A percentile compares a stretch with the other conserved stretches of the same genome.
These are phyloP conservation scores for Hypoxylon sp. DNA, from an alignment of 2,329 filamentous ascomycete genomes.

Conservation along the genomic window DNA sequence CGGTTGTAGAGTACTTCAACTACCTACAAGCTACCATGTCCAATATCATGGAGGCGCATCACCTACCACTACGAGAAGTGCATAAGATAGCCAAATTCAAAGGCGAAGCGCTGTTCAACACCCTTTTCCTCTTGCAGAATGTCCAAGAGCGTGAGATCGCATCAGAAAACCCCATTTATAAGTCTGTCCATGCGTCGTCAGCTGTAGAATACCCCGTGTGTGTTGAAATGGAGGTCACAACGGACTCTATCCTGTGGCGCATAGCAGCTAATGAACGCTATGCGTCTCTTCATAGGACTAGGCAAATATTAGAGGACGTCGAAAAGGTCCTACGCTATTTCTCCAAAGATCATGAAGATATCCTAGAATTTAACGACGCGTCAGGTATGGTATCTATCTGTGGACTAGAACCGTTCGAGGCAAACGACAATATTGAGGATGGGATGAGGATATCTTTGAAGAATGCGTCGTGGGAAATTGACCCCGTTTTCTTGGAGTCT, in stretches of 20 bases:
- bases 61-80: conserved; percentile 81
- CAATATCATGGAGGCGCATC: conserved; percentile 78
- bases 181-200: conserved; percentile 74
- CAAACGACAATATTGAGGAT: conserved; percentile 13
- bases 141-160: conserved; percentile 25
- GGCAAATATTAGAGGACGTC: conserved; percentile 69
- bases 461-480: background rate
- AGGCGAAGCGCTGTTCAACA: conserved; percentile 64
- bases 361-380: conserved; percentile 67
- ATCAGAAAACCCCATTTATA: conserved; percentile 63
- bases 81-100: conserved; percentile 64
- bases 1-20: conserved; percentile 72
- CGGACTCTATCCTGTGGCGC: conserved; percentile 74
- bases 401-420: conserved; percentile 66
- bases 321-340: conserved; percentile 73
- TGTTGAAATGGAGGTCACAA: conserved; percentile 80
- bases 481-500: conserved; percentile 57
- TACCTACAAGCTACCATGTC: conserved; percentile 81
- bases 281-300: conserved; percentile 62
- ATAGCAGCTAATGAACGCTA: conserved; percentile 76
- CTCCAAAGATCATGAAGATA: conserved; percentile 63
- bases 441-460: background rate
- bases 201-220: conserved; percentile 86
- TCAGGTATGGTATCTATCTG: conserved; percentile 72
- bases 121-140: conserved; percentile 69